Percentiles rank a stretch among this genome's conserved stretches.
phyloP scores from a whole-genome alignment of 805 yeast species.

The Kodamaea sagamina region DNA sequence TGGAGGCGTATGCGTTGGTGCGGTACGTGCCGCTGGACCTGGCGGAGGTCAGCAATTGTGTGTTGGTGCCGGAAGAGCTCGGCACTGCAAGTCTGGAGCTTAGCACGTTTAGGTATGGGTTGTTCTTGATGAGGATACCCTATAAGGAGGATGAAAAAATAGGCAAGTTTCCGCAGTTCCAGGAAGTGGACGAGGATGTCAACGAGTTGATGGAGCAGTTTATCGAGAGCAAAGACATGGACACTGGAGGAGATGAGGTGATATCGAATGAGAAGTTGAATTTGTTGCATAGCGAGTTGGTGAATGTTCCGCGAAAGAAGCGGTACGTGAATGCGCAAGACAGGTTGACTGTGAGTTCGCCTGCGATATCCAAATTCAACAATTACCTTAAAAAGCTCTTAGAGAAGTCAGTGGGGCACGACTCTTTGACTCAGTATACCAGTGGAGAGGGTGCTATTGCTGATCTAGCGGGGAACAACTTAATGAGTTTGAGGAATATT shows the following conservation, averaged over 20 bases:
- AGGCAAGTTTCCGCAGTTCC: slow-evolving; percentile 48
- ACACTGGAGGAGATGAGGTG: slow-evolving; percentile 10
- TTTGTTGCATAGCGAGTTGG: slow-evolving; percentile 18
- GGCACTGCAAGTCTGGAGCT: not conserved
- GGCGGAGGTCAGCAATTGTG: slow-evolving; percentile 53
- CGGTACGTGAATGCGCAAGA: slow-evolving; percentile 11
- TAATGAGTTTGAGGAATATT: slow-evolving; percentile 35
- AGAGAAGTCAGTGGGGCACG: slow-evolving; percentile 21
- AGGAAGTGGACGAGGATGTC: slow-evolving; percentile 14
- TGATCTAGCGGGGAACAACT: slow-evolving; percentile 25
- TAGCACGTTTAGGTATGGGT: slow-evolving; percentile 31
- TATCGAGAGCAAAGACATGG: slow-evolving; percentile 29
- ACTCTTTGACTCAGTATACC: slow-evolving; percentile 23
- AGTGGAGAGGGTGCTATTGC: slow-evolving; percentile 27
- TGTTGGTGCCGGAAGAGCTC: slow-evolving; percentile 48
- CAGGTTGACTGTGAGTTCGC: slow-evolving; percentile 31
- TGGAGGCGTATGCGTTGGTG: slow-evolving; percentile 56
- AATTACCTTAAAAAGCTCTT: slow-evolving; percentile 28
- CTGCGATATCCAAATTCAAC: slow-evolving; percentile 32
- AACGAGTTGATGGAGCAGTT: slow-evolving; percentile 36
- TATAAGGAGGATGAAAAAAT: slow-evolving; percentile 73
- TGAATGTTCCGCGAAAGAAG: slow-evolving; percentile 19
- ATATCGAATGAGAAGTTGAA: slow-evolving; percentile 20
- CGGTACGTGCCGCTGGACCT: slow-evolving; percentile 57
- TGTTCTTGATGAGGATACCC: slow-evolving; percentile 61